Base-by-base conservation (phyloP, 2,329 filamentous ascomycete species). In the Coniochaeta sp. region DNA sequence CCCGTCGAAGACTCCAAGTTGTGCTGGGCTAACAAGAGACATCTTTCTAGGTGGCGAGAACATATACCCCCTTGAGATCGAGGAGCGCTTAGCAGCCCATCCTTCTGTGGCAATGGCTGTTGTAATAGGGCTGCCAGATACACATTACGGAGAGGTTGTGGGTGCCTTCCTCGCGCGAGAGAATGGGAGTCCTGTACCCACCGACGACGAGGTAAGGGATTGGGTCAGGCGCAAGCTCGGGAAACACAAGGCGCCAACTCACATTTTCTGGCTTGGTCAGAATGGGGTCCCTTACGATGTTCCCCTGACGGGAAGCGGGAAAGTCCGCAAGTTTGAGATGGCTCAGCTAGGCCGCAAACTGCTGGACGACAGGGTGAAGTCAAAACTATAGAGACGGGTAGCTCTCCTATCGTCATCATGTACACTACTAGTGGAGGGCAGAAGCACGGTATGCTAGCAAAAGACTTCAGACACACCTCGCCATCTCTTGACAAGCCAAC, bases 211-310 rank as follows among this genome's bases (percentile, higher is more conserved):
- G 63, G 70, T 89, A n/a, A 76, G 81, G 17, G 78, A 81, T 50
- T 89, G 86, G 86, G 85, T 85, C 1, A 78, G 83, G 58, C 74
- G 82, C 65, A 80, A 77, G 38, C 77, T 90, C 7, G 87, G 86
- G 1, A 76, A 81, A 40, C 87, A 89, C 69, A 90, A 90, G 74
- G 85, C 87, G 3, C 89, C 90, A 0, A 77, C 83, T 9, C 82
- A 91, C 70, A 71, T 93, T n/a, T 92, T 92, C 69, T 91, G 89
- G 82, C 79, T 93, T 28, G 90, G 89, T 0, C 76, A 83, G 64
- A 80, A 80, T 54, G 82, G 80, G 12, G 78, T 87, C 26, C 80
- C 84, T 1, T 66, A 66, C 1, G 74, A 76, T 1, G 77, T 88
- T 34, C 87, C 87, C 11, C 74, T 89, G 68, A 89, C 87, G n/a